Evolutionary conservation across 768 basidiomycete species (phyloP).

Genomic region (Hypsizygus marmoreus): DNA sequence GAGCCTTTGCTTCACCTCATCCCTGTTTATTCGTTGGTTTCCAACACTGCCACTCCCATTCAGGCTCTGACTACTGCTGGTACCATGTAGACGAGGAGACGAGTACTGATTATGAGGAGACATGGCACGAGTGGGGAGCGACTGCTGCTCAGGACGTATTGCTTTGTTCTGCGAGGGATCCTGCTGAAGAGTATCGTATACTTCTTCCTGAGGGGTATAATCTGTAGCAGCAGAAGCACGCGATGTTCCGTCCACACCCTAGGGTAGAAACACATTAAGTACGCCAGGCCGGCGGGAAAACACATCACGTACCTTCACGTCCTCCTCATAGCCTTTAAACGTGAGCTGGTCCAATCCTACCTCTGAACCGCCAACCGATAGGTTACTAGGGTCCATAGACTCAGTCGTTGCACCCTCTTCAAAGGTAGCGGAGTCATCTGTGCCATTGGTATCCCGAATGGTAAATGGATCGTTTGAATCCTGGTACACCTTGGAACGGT

Average conservation of each 20-base stretch:
- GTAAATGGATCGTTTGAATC: too few species aligned
- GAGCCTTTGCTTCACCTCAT: slow-evolving; percentile 53
- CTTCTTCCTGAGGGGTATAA: too few species aligned
- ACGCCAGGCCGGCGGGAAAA: too few species aligned
- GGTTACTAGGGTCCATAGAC: background rate
- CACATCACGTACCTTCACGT: too few species aligned
- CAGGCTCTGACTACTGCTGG: background rate
- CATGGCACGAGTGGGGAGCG: slow-evolving; percentile 6
- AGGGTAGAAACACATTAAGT: too few species aligned
- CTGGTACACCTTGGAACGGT: too few species aligned
- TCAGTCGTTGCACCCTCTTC: background rate
- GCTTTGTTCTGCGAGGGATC: too few species aligned
- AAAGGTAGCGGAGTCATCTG: background rate
- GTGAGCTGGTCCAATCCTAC: background rate
- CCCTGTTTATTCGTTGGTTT: slow-evolving; percentile 50
- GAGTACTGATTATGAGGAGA: slow-evolving; percentile 14
- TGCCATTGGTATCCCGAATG: background rate
- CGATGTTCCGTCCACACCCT: too few species aligned
- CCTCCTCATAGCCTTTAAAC: background rate
- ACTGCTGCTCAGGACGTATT: too few species aligned
- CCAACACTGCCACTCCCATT: background rate
- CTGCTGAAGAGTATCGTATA: too few species aligned
- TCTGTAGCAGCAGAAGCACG: too few species aligned
- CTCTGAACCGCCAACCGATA: background rate
- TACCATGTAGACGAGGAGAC: background rate